Percentiles rank a stretch among this genome's conserved stretches.
Evolutionary conservation across 2,329 filamentous ascomycete genomes (phyloP).

Genomic region (Aspergillus floridensis): DNA sequence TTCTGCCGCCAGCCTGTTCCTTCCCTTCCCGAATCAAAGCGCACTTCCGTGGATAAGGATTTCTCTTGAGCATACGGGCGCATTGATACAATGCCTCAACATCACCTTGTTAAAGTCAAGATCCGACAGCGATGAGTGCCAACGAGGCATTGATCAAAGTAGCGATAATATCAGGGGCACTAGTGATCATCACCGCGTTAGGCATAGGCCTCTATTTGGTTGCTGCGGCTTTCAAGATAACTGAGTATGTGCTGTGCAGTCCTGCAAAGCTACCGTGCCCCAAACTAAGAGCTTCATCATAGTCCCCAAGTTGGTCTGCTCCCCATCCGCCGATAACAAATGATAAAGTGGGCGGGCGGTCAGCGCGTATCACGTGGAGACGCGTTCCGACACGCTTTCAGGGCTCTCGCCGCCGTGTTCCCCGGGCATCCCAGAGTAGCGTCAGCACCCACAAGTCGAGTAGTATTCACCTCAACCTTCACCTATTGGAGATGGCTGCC

Average conservation of each 20-base stretch:
- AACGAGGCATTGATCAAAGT: background rate
- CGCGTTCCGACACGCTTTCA: slow-evolving; percentile 27
- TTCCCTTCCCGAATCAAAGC: background rate
- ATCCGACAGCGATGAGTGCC: background rate
- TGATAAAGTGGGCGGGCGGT: background rate
- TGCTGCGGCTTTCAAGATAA: background rate
- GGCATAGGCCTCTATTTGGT: background rate
- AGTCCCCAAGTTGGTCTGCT: background rate
- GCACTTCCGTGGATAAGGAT: background rate
- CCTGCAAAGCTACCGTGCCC: background rate
- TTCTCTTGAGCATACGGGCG: background rate
- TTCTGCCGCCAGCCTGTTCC: background rate
- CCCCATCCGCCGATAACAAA: background rate
- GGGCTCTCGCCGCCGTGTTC: slow-evolving; percentile 8
- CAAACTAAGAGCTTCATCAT: background rate
- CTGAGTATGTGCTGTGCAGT: background rate
- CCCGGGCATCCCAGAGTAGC: background rate
- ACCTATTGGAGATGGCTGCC: slow-evolving; percentile 55
- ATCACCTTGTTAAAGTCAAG: background rate
- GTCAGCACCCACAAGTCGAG: no score
- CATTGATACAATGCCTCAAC: background rate
- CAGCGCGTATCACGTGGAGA: slow-evolving; percentile 35
- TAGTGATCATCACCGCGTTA: background rate
- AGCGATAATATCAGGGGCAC: background rate
- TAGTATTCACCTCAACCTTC: background rate